Conservation (phyloP, 495 filamentous ascomycete genomes). For the Neurospora sp. region DNA sequence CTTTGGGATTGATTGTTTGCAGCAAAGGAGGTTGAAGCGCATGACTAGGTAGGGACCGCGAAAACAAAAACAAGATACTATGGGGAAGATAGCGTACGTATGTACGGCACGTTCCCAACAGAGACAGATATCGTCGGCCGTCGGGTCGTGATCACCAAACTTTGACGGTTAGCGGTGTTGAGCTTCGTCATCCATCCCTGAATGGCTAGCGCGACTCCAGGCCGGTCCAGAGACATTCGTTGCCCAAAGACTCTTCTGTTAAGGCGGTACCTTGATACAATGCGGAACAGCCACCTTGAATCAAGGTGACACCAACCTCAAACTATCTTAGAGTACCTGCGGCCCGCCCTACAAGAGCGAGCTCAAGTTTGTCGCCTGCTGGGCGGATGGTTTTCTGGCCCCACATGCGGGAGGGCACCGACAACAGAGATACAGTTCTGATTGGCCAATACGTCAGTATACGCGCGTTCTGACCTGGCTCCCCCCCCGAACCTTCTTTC, state of each 20-base stretch:
- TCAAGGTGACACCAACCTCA: neutral
- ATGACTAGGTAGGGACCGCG: neutral
- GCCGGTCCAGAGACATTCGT: neutral
- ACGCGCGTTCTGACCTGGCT: neutral
- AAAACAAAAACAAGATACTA: neutral
- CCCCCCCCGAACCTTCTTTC: neutral
- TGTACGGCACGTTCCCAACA: neutral
- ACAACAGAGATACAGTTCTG: neutral
- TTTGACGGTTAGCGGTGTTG: neutral
- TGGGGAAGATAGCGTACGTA: neutral
- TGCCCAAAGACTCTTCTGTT: neutral
- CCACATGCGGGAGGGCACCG: neutral
- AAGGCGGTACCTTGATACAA: neutral
- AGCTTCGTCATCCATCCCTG: neutral
- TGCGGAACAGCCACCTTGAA: no score
- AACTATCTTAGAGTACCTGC: neutral
- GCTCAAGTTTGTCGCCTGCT: neutral
- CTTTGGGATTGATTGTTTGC: neutral
- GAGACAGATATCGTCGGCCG: neutral
- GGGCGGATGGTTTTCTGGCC: neutral
- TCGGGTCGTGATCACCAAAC: neutral
- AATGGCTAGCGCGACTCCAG: neutral
- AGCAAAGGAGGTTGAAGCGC: neutral
- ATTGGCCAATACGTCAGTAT: neutral
- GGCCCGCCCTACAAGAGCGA: neutral